A percentile compares a stretch with the other conserved stretches of the same genome.
These are phyloP conservation scores for Suhomyces pyralidae DNA, from an alignment of 805 yeast species.

Conservation along the genomic window DNA sequence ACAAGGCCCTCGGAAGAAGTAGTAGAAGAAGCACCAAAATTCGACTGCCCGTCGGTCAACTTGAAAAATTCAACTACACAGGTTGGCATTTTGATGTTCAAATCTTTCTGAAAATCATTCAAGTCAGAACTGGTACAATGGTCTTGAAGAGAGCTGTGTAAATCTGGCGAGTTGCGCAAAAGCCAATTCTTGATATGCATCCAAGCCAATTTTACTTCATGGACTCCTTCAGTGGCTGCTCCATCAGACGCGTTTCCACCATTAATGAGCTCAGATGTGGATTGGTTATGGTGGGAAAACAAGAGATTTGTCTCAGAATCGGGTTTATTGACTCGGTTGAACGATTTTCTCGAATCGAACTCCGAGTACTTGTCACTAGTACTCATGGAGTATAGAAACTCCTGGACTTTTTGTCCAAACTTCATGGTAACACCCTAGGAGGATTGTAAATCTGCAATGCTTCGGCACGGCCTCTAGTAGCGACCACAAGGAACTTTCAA, in stretches of 20 bases:
- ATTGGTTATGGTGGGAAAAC: constrained; percentile 25
- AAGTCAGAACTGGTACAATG: constrained; percentile 81
- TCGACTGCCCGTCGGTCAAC: constrained; percentile 83
- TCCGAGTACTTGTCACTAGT: constrained; percentile 72
- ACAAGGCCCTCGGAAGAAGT: constrained; percentile 65
- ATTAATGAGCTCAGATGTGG: constrained; percentile 18
- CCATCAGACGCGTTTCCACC: constrained; percentile 30
- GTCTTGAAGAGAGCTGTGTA: constrained; percentile 70
- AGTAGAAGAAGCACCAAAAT: constrained; percentile 58
- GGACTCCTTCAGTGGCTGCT: constrained; percentile 47
- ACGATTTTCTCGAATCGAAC: constrained; percentile 49
- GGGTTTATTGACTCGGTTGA: constrained; percentile 42
- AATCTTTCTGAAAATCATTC: constrained; percentile 77
- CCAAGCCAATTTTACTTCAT: constrained; percentile 81
- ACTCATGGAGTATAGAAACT: constrained; percentile 59
- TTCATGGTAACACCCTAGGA: constrained; percentile 12
- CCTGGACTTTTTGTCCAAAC: constrained; percentile 46
- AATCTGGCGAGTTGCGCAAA: constrained; percentile 71
- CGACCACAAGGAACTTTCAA: neutral
- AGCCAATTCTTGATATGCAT: constrained; percentile 85
- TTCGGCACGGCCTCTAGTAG: neutral
- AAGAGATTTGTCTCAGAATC: constrained; percentile 32
- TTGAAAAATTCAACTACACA: constrained; percentile 78
- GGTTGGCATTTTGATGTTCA: constrained; percentile 69
- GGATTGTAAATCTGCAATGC: neutral